Evolutionary conservation across 2,329 filamentous ascomycete species (phyloP).

Genomic region (Paracamarosporium sp.): DNA sequence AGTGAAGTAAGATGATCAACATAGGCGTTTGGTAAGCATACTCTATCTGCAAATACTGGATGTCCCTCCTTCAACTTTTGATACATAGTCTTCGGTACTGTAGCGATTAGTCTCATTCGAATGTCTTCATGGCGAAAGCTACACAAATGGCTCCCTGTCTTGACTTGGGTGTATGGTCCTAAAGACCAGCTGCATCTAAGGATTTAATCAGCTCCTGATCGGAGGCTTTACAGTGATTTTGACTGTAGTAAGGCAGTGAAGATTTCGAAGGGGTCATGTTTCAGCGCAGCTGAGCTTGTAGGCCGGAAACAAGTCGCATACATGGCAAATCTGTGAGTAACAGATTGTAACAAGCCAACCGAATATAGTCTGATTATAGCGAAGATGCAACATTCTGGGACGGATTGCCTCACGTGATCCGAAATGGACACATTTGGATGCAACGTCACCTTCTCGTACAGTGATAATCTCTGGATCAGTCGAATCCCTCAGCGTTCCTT

Average conservation of each 20-base stretch:
- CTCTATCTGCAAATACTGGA: not conserved
- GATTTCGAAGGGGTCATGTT: constrained; percentile 54
- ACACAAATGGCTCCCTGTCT: constrained; percentile 45
- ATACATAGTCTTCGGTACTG: not conserved
- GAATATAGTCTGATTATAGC: constrained; percentile 56
- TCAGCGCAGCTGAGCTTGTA: constrained; percentile 39
- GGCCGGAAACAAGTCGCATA: constrained; percentile 62
- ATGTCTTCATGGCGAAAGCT: constrained; percentile 16
- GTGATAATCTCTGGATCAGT: not conserved
- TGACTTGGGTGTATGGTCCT: too few species aligned
- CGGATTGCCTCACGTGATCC: constrained; percentile 59
- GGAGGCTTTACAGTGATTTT: constrained; percentile 46
- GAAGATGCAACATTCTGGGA: constrained; percentile 58
- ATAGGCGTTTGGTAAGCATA: too few species aligned
- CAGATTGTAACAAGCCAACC: constrained; percentile 62
- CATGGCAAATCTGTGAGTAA: constrained; percentile 57
- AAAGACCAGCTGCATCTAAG: too few species aligned
- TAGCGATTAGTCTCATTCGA: not conserved
- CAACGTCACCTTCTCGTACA: constrained; percentile 13
- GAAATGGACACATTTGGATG: constrained; percentile 30
- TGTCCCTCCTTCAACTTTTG: not conserved
- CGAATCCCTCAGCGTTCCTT: not conserved
- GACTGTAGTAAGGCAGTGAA: constrained; percentile 52
- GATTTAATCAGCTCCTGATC: too few species aligned
- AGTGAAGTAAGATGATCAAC: too few species aligned